Evolutionary conservation across 768 basidiomycete species (phyloP).

Genomic region (Mycena chlorophos): DNA sequence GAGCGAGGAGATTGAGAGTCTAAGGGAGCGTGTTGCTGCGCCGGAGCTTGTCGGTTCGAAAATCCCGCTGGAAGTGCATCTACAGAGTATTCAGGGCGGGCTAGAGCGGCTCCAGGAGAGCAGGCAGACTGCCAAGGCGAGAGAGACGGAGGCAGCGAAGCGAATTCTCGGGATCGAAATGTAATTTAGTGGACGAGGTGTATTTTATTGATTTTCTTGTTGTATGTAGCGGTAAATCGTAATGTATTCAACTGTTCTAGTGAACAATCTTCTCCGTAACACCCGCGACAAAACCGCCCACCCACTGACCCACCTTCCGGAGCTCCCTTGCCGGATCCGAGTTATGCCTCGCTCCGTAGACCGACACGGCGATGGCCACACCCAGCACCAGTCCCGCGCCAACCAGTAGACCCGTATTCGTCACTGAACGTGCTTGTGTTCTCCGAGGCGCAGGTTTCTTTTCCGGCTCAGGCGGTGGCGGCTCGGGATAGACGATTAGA

Average conservation of each 20-base stretch:
- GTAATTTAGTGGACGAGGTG: not conserved
- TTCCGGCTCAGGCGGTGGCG: conserved; percentile 34
- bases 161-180: conserved; percentile 10
- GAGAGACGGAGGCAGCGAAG: conserved; percentile 33
- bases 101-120: conserved; percentile 62
- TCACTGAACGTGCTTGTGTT: conserved; percentile 21
- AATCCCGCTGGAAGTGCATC: conserved; percentile 72
- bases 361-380: conserved; percentile 66
- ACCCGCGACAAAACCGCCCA: conserved; percentile 29
- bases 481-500: conserved; percentile 56
- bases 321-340: conserved; percentile 26
- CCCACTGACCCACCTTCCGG: conserved; percentile 31
- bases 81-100: conserved; percentile 68
- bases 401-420: conserved; percentile 45
- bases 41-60: conserved; percentile 61
- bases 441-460: conserved; percentile 26
- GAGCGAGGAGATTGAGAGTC: conserved; percentile 75
- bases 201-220: no score
- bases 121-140: conserved; percentile 48
- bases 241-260: not conserved
- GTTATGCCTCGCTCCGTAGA: conserved; percentile 34
- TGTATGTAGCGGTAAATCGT: not conserved
- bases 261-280: conserved; percentile 24
- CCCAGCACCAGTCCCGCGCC: conserved; percentile 71
- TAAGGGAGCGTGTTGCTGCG: conserved; percentile 69